Evolutionary conservation across 2,329 filamentous ascomycete species (phyloP).

Genomic region (Neurospora sp.): DNA sequence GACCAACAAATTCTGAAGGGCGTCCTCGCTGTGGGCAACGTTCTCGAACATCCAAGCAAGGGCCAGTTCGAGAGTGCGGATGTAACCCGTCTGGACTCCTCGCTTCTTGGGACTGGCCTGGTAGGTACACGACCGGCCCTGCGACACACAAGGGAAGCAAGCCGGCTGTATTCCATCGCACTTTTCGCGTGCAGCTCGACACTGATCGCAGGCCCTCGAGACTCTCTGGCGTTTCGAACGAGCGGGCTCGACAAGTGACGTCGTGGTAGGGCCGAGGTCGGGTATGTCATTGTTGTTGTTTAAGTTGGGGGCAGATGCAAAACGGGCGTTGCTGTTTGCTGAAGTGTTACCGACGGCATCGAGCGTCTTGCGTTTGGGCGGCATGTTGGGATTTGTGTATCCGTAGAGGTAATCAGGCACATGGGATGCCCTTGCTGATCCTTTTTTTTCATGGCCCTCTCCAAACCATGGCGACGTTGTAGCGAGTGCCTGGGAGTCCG

Average conservation of each 20-base stretch:
- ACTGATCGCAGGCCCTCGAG: conserved; percentile 60
- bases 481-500: background rate
- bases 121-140: conserved; percentile 60
- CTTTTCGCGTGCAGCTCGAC: conserved; percentile 58
- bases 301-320: background rate
- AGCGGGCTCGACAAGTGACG: conserved; percentile 12
- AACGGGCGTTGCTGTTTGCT: background rate
- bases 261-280: conserved; percentile 1
- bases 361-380: conserved; percentile 27
- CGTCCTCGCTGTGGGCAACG: conserved; percentile 48
- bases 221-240: conserved; percentile 52
- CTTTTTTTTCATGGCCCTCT: background rate
- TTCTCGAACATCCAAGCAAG: conserved; percentile 58
- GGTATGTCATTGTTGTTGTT: conserved; percentile 8
- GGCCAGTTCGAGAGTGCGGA: conserved; percentile 61
- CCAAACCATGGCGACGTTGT: background rate
- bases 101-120: conserved; percentile 65
- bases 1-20: conserved; percentile 44
- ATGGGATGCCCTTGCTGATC: background rate
- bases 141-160: conserved; percentile 56
- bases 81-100: conserved; percentile 72
- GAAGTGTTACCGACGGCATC: conserved; percentile 18
- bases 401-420: background rate
- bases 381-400: conserved; percentile 22
- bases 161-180: conserved; percentile 60